phyloP scores from a whole-genome alignment of 164 flowering plant species.

The Taxillus chinensis region DNA sequence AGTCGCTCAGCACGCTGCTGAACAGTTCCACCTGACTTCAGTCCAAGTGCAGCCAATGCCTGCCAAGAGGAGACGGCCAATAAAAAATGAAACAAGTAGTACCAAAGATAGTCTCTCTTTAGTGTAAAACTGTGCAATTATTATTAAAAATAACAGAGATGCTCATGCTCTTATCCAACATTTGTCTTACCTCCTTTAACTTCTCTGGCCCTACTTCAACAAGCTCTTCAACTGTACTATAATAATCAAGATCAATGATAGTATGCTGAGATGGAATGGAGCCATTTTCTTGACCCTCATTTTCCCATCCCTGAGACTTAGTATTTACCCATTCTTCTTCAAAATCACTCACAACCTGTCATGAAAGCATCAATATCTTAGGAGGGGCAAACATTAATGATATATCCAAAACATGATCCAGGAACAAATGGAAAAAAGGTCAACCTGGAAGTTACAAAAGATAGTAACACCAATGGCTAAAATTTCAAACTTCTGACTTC shows the following conservation, averaged over 20 bases:
- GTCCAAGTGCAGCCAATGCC: constrained; percentile 83
- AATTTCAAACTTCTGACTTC: too few species aligned
- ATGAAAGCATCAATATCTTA: constrained; percentile 7
- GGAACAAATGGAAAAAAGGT: not conserved
- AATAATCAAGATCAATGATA: constrained; percentile 74
- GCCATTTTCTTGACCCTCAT: constrained; percentile 57
- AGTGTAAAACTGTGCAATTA: not conserved
- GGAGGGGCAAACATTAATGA: not conserved
- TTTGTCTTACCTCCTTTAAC: constrained; percentile 66
- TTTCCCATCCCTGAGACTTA: constrained; percentile 67
- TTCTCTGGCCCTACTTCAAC: constrained; percentile 74
- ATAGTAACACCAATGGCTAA: too few species aligned
- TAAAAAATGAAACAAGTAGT: not conserved
- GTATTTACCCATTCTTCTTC: constrained; percentile 71
- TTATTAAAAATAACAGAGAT: too few species aligned
- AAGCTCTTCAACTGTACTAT: constrained; percentile 71
- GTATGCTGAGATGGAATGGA: constrained; percentile 25
- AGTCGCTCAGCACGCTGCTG: constrained; percentile 97
- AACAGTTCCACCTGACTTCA: constrained; percentile 88
- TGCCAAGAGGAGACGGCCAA: constrained; percentile 15
- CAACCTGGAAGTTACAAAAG: too few species aligned
- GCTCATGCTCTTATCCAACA: not conserved
- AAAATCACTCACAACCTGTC: constrained; percentile 73
- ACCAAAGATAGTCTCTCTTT: not conserved
- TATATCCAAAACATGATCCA: not conserved